These are phyloP conservation scores for Lobosporangium transversale DNA, from an alignment of 192 early-diverging fungal genomes.

Conservation along the genomic window DNA sequence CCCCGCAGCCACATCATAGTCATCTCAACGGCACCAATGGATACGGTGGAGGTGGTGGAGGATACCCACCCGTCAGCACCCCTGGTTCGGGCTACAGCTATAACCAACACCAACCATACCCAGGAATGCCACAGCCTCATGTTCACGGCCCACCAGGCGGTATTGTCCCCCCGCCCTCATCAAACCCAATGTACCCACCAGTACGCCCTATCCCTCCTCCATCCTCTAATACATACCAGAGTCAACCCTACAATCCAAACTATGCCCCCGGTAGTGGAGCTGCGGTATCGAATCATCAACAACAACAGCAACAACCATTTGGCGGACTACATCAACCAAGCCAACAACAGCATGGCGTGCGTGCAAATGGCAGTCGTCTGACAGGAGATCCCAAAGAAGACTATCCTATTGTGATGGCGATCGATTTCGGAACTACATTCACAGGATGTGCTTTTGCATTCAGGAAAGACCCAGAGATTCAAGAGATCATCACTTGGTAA, in stretches of 20 bases:
- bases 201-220: constrained; percentile 15
- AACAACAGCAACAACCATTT: background rate
- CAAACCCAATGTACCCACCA: constrained; percentile 26
- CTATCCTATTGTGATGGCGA: constrained; percentile 58
- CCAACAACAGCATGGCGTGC: background rate
- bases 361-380: constrained; percentile 29
- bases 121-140: constrained; percentile 35
- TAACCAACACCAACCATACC: constrained; percentile 27
- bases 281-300: background rate
- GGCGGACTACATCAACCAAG: background rate
- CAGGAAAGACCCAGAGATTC: constrained; percentile 58
- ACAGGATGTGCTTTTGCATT: constrained; percentile 64
- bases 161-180: constrained; percentile 25
- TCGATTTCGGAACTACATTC: constrained; percentile 58
- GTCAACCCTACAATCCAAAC: constrained; percentile 17
- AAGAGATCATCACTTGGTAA: constrained; percentile 63
- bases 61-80: constrained; percentile 18
- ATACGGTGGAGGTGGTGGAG: constrained; percentile 10
- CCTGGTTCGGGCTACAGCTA: constrained; percentile 17
- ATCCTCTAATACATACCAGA: constrained; percentile 19
- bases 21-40: constrained; percentile 21
- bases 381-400: constrained; percentile 52
- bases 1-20: constrained; percentile 9
- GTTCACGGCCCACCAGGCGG: constrained; percentile 14
- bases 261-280: constrained; percentile 20